Evolutionary conservation across 306 rosid species (phyloP), one percentile per base, ranked within the genome.

Genomic region (Trifolium repens): DNA sequence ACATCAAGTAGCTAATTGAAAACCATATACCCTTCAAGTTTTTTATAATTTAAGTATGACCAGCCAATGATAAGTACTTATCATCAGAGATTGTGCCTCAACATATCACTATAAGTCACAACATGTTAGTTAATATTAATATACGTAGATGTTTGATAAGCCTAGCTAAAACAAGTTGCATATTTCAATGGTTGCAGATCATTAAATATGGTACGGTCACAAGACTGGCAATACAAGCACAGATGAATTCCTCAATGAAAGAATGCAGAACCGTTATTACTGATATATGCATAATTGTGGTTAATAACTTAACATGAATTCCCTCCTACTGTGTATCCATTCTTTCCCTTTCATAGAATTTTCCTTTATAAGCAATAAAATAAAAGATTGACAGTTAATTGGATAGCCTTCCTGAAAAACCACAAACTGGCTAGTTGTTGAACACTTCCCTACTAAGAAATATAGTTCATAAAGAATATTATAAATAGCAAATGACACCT

Each of bases 41-140:
- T 37, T 67, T 63, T 37, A 63, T 54, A 7, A 55, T 67, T 76
- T 67, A 57, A 64, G 49, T 47, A 67, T 67, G 58, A 46, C n/a
- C 34, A 68, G 17, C 52, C 52, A 53, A 53, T 37, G 16, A 47
- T 61, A 52, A 37, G 15, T 26, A 27, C 27, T 65, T 61, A 60
- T 59, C 66, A 17, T 15, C 63, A 46, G 52, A 22, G 64, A 35
- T 22, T 22, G n/a, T 35, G 57, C 52, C 75, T 79, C 71, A 34
- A 44, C 74, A 79, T 32, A 67, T 44, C 67, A 75, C 12, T 64
- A 55, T 69, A 67, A 63, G 71, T 50, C 35, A 63, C 34, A 79
- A 50, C 49, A 79, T 17, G 57, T 64, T 30, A 54, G 35, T 60
- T 60, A 37, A 37, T 60, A 67, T 24, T 68, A 50, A 37, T 60